Base-by-base conservation (phyloP, 176 grass and related monocot species). In the Thinopyrum elongatum region DNA sequence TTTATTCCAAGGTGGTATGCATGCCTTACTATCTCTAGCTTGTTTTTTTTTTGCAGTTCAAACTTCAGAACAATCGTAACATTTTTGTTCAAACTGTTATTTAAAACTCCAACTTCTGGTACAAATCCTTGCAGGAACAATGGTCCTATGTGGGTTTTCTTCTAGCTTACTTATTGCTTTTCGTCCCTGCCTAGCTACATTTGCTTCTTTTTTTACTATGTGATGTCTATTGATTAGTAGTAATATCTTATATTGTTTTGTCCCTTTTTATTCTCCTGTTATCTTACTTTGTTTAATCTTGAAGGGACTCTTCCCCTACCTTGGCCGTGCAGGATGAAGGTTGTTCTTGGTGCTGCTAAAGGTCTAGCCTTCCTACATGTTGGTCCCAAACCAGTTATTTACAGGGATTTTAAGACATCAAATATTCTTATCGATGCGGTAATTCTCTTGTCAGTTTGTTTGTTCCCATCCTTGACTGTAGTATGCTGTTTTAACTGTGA, bases 331-430 rank as follows among this genome's bases (percentile, higher is more conserved):
- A 97, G 92, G 82, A 97, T 97, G 91, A 94, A 97, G 88, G 90
- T 97, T 74, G 88, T 90, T 55, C 86, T 97, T 38, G 94, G 94
- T 81, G 94, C 94, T 65, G 94, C 94, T 38, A 97, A 92, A 85
- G 94, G 94, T 75, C 80, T 97, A 49, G 92, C 92, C 68, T 97
- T 97, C 78, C 94, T 97, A 53, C 94, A 97, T 75, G 92, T 86
- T 89, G 94, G 94, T 75, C 79, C 88, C 44, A 87, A 92, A 88
- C 92, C 92, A 76, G 92, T 97, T 86, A 97, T 97, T 77, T 97
- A 97, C 83, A 92, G 94, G 76, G 94, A 97, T 91, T 97, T 97
- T 86, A 97, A 97, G 90, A 92, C 94, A n/a, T 97, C 94, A 25
- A 97, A 97, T 81, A 84, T 97, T 89, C 94, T 97, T 83, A 90